These are phyloP conservation scores for Hyaloscypha bicolor DNA, from an alignment of 495 filamentous ascomycete genomes.

Conservation along the genomic window DNA sequence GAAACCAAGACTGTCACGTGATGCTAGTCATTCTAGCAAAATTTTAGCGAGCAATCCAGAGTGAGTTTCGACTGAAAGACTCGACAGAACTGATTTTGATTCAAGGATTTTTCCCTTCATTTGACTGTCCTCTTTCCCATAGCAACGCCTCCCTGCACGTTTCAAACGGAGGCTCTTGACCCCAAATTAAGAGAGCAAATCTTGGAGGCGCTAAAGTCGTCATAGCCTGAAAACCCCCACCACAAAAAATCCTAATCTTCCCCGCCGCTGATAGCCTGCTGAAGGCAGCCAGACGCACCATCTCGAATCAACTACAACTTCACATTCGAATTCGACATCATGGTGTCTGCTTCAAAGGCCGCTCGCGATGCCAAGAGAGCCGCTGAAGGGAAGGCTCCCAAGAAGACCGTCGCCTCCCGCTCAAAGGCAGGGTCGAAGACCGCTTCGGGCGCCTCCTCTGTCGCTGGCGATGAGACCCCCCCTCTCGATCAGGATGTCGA, in stretches of 20 bases:
- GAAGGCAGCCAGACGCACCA: conserved; percentile 5
- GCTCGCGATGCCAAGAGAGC: conserved; percentile 95
- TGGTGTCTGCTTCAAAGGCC: conserved; percentile 97
- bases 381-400: conserved; percentile 69
- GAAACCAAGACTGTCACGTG: neutral
- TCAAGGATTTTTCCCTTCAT: neutral
- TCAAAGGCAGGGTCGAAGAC: conserved; percentile 70
- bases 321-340: conserved; percentile 45
- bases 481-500: conserved; percentile 51
- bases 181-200: neutral
- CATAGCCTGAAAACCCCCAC: conserved; percentile 13
- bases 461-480: conserved; percentile 70
- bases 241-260: conserved; percentile 11
- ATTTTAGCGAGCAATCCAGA: neutral
- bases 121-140: neutral
- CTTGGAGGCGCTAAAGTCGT: neutral
- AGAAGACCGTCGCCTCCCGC: conserved; percentile 68
- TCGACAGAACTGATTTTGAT: neutral
- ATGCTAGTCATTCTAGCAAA: neutral
- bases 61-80: neutral
- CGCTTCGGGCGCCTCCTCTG: conserved; percentile 63
- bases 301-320: conserved; percentile 15
- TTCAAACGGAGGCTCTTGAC: neutral
- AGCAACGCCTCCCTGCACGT: neutral
- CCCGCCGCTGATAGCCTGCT: conserved; percentile 15